These are phyloP conservation scores for Phytophthora aleatoria DNA, from an alignment of 352 stramenopile species.

Conservation along the genomic window DNA sequence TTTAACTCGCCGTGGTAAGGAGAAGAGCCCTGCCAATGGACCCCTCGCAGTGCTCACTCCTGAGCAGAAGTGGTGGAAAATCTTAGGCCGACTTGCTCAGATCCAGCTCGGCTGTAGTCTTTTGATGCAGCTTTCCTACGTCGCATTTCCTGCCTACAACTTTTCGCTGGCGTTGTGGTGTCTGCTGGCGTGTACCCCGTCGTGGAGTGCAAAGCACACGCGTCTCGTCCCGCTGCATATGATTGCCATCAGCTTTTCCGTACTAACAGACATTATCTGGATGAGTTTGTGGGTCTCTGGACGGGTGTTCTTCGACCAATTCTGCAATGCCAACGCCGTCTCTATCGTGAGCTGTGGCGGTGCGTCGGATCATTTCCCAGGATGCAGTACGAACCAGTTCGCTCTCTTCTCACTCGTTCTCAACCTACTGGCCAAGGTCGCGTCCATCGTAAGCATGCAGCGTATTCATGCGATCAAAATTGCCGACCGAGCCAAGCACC, in stretches of 20 bases:
- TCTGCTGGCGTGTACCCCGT: conserved; percentile 55
- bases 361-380: conserved; percentile 61
- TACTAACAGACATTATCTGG: conserved; percentile 79
- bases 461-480: conserved; percentile 45
- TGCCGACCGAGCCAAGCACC: conserved; percentile 23
- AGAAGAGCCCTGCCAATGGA: conserved; percentile 19
- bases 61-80: conserved; percentile 51
- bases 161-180: conserved; percentile 78
- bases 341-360: conserved; percentile 73
- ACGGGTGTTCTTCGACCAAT: conserved; percentile 76
- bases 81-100: conserved; percentile 42
- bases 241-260: conserved; percentile 50
- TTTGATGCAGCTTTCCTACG: conserved; percentile 83
- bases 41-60: conserved; percentile 11
- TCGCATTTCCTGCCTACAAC: conserved; percentile 83
- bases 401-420: conserved; percentile 62
- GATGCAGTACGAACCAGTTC: conserved; percentile 78
- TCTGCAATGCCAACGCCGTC: conserved; percentile 61
- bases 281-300: conserved; percentile 77
- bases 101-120: conserved; percentile 61
- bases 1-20: conserved; percentile 13
- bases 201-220: conserved; percentile 53
- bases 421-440: conserved; percentile 61
- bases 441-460: conserved; percentile 45
- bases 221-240: conserved; percentile 59